Conservation (phyloP, 2,329 filamentous ascomycete genomes). For the Claviceps capensis region DNA sequence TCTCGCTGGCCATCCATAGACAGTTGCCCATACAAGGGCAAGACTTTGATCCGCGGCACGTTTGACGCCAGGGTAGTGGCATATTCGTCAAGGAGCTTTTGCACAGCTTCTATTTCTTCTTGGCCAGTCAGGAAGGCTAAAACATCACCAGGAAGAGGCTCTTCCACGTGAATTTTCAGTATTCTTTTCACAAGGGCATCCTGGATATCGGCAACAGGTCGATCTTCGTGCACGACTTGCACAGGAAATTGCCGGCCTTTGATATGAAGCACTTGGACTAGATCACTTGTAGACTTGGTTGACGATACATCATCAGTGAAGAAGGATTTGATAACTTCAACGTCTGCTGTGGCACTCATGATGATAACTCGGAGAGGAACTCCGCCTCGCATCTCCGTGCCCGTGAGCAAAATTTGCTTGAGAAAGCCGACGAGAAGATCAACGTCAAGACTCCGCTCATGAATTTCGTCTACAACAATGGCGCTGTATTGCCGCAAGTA, state of each 20-base stretch:
- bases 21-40: slow-evolving; percentile 82
- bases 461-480: slow-evolving; percentile 89
- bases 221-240: slow-evolving; percentile 57
- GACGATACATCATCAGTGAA: slow-evolving; percentile 36
- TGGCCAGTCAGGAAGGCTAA: slow-evolving; percentile 86
- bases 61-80: slow-evolving; percentile 56
- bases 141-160: slow-evolving; percentile 87
- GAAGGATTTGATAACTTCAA: slow-evolving; percentile 63
- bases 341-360: slow-evolving; percentile 94
- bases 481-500: slow-evolving; percentile 74
- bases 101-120: slow-evolving; percentile 76
- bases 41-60: slow-evolving; percentile 57
- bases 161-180: slow-evolving; percentile 73
- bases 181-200: slow-evolving; percentile 71
- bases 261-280: slow-evolving; percentile 45
- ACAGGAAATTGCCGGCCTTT: slow-evolving; percentile 83
- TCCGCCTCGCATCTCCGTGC: slow-evolving; percentile 52
- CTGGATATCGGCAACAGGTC: slow-evolving; percentile 66
- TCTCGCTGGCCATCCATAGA: slow-evolving; percentile 75
- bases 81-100: slow-evolving; percentile 70
- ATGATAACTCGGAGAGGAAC: slow-evolving; percentile 75
- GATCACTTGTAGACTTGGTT: slow-evolving; percentile 4
- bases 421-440: slow-evolving; percentile 84
- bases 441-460: slow-evolving; percentile 89
- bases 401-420: slow-evolving; percentile 55